These are phyloP conservation scores for Saccharomyces hybrid DNA, from an alignment of 1,139 yeast genomes.

Conservation along the genomic window DNA sequence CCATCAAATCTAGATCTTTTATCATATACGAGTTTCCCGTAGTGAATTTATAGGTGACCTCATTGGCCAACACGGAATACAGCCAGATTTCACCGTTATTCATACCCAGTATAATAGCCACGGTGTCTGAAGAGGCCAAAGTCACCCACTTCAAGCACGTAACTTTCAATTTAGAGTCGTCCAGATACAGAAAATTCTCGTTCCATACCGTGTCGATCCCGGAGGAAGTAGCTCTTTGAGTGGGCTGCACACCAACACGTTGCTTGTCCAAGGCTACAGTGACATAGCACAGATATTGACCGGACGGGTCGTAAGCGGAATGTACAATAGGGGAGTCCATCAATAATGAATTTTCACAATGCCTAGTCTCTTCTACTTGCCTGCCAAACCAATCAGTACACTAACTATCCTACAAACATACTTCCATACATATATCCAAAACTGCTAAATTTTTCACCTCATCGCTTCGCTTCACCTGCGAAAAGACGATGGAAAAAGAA, in stretches of 20 bases:
- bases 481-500: not conserved
- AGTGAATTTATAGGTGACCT: slow-evolving; percentile 44
- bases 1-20: slow-evolving; percentile 41
- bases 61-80: slow-evolving; percentile 61
- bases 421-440: not conserved
- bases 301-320: slow-evolving; percentile 38
- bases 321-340: slow-evolving; percentile 24
- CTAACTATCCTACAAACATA: no score
- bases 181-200: slow-evolving; percentile 38
- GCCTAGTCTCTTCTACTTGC: not conserved
- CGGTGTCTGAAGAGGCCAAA: slow-evolving; percentile 27
- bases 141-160: slow-evolving; percentile 53
- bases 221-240: slow-evolving; percentile 38
- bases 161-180: slow-evolving; percentile 43
- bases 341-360: not conserved
- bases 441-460: slow-evolving; percentile 9
- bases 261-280: slow-evolving; percentile 68
- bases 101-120: slow-evolving; percentile 55
- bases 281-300: slow-evolving; percentile 58
- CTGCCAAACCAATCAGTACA: not conserved
- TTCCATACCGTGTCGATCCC: slow-evolving; percentile 7
- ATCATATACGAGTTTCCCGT: slow-evolving; percentile 48
- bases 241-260: slow-evolving; percentile 58
- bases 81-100: slow-evolving; percentile 58
- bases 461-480: slow-evolving; percentile 11